A percentile compares a stretch with the other conserved stretches of the same genome.
Evolutionary conservation across 129 eudicot genomes (phyloP).

Genomic region (Mikania micrantha): DNA sequence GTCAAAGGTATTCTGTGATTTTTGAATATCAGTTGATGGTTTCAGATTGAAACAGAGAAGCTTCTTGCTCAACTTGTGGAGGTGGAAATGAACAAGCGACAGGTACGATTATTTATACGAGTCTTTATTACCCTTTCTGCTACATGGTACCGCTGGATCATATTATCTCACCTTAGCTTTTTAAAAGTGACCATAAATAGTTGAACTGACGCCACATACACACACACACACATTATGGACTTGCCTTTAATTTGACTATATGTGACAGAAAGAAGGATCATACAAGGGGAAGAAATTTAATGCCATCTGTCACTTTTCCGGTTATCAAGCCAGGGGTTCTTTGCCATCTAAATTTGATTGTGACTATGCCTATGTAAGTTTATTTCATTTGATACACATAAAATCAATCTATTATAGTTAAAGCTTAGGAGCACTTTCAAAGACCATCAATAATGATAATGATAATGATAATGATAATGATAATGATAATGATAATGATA

Average conservation of each 20-base stretch:
- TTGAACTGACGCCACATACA: too few relatives aligned
- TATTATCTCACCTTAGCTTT: not conserved
- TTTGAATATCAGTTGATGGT: too few relatives aligned
- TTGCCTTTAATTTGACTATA: too few relatives aligned
- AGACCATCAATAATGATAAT: too few relatives aligned
- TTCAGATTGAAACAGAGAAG: not conserved
- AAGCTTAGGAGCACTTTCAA: not conserved
- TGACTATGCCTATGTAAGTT: slow-evolving; percentile 81
- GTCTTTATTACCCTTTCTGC: not conserved
- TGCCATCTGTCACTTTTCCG: slow-evolving; percentile 92
- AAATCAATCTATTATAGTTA: not conserved
- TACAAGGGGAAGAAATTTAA: slow-evolving; percentile 93
- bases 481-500: not conserved
- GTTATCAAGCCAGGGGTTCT: slow-evolving; percentile 96
- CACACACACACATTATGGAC: too few relatives aligned
- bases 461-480: not conserved
- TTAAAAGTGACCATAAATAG: not conserved
- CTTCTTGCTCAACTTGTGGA: slow-evolving; percentile 78
- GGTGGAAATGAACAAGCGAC: slow-evolving; percentile 14
- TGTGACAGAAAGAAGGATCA: slow-evolving; percentile 82
- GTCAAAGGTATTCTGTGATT: not conserved
- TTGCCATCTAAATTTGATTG: slow-evolving; percentile 90
- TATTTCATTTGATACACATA: not conserved
- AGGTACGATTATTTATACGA: slow-evolving; percentile 41
- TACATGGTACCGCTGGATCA: not conserved